Conservation (phyloP, 768 basidiomycete species). For the Rubroboletus satanas region DNA sequence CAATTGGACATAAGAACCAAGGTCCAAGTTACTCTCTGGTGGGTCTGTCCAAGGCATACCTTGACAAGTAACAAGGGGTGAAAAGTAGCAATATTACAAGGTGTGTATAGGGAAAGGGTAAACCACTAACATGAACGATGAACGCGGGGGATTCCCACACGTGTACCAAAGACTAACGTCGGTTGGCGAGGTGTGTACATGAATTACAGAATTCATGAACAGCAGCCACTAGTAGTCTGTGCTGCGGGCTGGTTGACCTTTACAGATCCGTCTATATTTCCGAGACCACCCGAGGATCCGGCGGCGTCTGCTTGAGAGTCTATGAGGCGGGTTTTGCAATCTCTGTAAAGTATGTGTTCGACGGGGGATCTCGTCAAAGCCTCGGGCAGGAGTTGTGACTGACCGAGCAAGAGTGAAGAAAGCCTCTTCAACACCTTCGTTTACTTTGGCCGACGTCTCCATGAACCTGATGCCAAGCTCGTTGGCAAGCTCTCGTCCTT, state of each 20-base stretch:
- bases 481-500: constrained; percentile 86
- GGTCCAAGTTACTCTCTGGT: neutral
- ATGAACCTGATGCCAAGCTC: constrained; percentile 96
- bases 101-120: constrained; percentile 8
- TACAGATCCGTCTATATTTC: constrained; percentile 54
- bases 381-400: constrained; percentile 25
- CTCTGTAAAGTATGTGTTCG: constrained; percentile 44
- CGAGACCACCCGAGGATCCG: constrained; percentile 34
- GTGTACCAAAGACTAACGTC: constrained; percentile 1
- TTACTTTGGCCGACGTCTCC: constrained; percentile 96
- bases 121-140: constrained; percentile 11
- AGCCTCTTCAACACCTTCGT: constrained; percentile 97
- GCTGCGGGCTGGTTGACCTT: constrained; percentile 59
- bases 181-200: constrained; percentile 2
- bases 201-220: constrained; percentile 36
- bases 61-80: constrained; percentile 6
- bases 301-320: constrained; percentile 79
- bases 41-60: neutral
- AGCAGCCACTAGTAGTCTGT: constrained; percentile 48
- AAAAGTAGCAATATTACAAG: constrained; percentile 17
- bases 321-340: constrained; percentile 96
- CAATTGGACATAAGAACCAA: neutral
- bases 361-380: neutral
- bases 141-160: neutral
- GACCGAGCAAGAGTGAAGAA: constrained; percentile 97